phyloP scores from a whole-genome alignment of 1,139 yeast genomes.

The Yamadazyma atlantica region DNA sequence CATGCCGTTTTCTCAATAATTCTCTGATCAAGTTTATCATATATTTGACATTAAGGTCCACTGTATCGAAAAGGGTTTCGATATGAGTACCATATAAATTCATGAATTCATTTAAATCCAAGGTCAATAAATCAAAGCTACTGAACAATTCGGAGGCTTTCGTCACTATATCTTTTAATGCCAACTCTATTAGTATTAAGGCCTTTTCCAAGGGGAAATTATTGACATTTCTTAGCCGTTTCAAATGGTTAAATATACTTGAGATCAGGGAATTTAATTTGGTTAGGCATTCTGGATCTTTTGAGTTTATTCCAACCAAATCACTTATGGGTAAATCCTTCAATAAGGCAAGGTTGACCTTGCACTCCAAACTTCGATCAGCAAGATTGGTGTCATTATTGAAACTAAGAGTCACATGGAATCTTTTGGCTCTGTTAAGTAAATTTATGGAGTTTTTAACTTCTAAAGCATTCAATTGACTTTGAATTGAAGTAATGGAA shows the following conservation, averaged over 20 bases:
- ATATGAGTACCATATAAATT: constrained; percentile 18
- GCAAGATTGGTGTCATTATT: constrained; percentile 70
- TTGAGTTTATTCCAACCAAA: constrained; percentile 45
- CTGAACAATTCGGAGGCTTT: constrained; percentile 25
- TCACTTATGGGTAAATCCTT: constrained; percentile 72
- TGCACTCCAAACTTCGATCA: constrained; percentile 54
- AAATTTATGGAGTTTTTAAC: constrained; percentile 61
- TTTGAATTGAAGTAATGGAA: constrained; percentile 55
- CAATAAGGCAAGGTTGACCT: constrained; percentile 59
- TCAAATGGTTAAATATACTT: constrained; percentile 60
- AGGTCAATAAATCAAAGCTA: constrained; percentile 24
- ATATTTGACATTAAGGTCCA: constrained; percentile 37
- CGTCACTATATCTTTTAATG: constrained; percentile 36
- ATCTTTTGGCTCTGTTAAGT: constrained; percentile 70
- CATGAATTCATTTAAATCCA: constrained; percentile 24
- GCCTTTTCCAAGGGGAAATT: constrained; percentile 66
- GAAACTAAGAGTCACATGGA: constrained; percentile 74
- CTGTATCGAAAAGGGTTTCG: constrained; percentile 20
- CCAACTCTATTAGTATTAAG: constrained; percentile 60
- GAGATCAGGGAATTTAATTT: constrained; percentile 48
- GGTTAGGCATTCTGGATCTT: constrained; percentile 31
- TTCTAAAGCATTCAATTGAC: constrained; percentile 56
- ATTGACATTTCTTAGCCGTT: constrained; percentile 53
- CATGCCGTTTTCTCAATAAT: constrained; percentile 69
- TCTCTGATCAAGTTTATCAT: constrained; percentile 64